Base-by-base conservation (phyloP, 768 basidiomycete species). In the Dacryopinax primogenitus region DNA sequence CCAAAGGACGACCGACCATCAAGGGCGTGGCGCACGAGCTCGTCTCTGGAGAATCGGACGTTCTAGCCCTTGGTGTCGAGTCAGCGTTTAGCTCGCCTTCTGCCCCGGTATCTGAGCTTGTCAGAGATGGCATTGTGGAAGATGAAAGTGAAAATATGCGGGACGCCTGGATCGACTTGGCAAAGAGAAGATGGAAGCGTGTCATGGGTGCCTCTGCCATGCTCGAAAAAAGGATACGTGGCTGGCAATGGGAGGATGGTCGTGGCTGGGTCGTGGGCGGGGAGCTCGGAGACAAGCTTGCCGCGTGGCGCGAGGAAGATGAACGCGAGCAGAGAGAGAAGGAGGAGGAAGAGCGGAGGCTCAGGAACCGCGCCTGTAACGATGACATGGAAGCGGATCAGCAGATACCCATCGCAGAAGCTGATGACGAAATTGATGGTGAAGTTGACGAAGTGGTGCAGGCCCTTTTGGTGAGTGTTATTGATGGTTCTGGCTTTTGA, bases 101-200 rank as follows among this genome's bases (percentile, higher is more conserved):
- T 64, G 67, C 62, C 64, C 62, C 26, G 73, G 0, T 77, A 76
- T 12, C 83, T 85, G 66, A 73, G 70, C 33, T 62, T 6, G 71
- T 81, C 30, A 83, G 80, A 0, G 90, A 94, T 70, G 92, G 90
- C 1, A 82, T 83, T 67, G 91, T 93, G 66, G 90, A 92, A 71
- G 89, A 90, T 66, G 88, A 86, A 67, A 78, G 83, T 41, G 84
- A 80, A 2, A 70, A 64, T 11, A 83, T 83, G 0, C 82, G 82
- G 34, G 78, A 75, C 16, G 73, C 23, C 67, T 63, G 21, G 70
- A 71, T 72, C 6, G 77, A 82, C 67, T 78, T 82, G 0, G 75
- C 78, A 23, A 77, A 65, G 13, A 63, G 79, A 66, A 79, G 94
- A 13, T 95, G 90, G 90, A 83, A 83, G 47, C 79, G 95, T 41